Conservation (phyloP, 192 early-diverging fungal genomes). For the Gigaspora rosea region DNA sequence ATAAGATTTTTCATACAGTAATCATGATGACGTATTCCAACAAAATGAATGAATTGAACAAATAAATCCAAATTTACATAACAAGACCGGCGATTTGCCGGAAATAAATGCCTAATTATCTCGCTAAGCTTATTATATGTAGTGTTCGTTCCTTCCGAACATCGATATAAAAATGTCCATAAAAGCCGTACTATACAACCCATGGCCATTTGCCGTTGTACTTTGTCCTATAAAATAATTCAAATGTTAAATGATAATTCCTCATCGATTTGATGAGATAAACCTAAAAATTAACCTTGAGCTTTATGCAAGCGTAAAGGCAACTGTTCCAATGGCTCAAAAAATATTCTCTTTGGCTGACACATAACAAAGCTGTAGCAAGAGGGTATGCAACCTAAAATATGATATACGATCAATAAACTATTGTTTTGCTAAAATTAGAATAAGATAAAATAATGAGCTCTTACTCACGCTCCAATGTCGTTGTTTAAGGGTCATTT, state of each 20-base stretch:
- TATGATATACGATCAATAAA: neutral
- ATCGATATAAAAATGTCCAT: constrained; percentile 95
- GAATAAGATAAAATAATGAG: neutral
- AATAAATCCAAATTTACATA: constrained; percentile 71
- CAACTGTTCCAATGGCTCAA: constrained; percentile 72
- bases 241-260: neutral
- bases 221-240: constrained; percentile 58
- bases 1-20: constrained; percentile 71
- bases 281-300: constrained; percentile 40
- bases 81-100: constrained; percentile 52
- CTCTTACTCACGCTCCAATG: constrained; percentile 41
- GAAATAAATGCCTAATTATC: constrained; percentile 68
- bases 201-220: constrained; percentile 71
- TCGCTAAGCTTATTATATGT: constrained; percentile 56
- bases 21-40: constrained; percentile 61
- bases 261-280: neutral
- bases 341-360: constrained; percentile 89
- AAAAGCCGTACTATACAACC: constrained; percentile 78
- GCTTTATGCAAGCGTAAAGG: constrained; percentile 69
- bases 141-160: constrained; percentile 63
- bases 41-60: constrained; percentile 71
- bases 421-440: neutral
- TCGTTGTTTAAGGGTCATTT: constrained; percentile 87
- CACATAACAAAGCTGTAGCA: constrained; percentile 85
- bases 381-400: constrained; percentile 79